Percentiles rank a stretch among this genome's conserved stretches.
phyloP scores from a whole-genome alignment of 768 basidiomycete species.

The Cyathus striatus region DNA sequence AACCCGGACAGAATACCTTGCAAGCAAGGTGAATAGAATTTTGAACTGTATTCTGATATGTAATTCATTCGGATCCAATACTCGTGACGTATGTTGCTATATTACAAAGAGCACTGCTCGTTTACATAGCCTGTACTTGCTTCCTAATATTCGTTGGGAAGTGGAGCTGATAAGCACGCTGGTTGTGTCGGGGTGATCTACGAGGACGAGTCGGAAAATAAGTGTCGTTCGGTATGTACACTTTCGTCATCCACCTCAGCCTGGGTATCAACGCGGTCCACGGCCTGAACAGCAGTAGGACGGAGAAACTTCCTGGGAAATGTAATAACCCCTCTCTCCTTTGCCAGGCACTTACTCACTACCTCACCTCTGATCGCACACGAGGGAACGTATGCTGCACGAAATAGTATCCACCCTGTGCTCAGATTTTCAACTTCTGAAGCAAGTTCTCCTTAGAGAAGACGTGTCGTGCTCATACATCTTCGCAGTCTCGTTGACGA shows the following conservation, averaged over 20 bases:
- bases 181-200: no score
- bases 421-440: conserved; percentile 52
- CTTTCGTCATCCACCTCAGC: conserved; percentile 72
- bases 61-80: no score
- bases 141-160: no score
- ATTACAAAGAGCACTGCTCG: no score
- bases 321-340: conserved; percentile 56
- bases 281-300: conserved; percentile 24
- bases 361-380: conserved; percentile 38
- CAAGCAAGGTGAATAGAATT: no score
- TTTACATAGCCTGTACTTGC: no score
- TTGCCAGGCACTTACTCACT: conserved; percentile 56
- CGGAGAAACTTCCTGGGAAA: conserved; percentile 66
- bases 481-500: conserved; percentile 45
- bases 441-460: conserved; percentile 51
- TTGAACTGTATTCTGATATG: no score
- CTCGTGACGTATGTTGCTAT: no score
- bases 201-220: no score
- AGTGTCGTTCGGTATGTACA: no score
- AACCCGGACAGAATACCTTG: no score
- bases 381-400: conserved; percentile 59
- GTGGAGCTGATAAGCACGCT: no score
- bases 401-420: conserved; percentile 76
- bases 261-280: conserved; percentile 61
- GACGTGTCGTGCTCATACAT: conserved; percentile 45